Base-by-base conservation (phyloP, 2,329 filamentous ascomycete species). In the Fusarium nelsonii region DNA sequence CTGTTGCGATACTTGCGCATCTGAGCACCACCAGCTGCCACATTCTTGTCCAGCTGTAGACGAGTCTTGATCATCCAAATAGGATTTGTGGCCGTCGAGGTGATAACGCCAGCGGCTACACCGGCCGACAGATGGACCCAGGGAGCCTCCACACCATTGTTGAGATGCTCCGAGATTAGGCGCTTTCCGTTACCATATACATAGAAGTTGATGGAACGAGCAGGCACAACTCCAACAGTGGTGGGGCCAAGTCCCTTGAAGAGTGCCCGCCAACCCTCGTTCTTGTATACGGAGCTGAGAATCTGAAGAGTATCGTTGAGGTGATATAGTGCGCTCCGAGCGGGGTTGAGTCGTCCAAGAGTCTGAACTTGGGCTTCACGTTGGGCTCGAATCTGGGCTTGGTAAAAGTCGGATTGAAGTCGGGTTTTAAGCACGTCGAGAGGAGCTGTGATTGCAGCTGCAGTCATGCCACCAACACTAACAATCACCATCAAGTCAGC, bases 31-130 rank as follows among this genome's bases (percentile, higher is more conserved):
- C 82, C 87, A 72, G 88, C 87, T 16, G 91, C 91, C 53, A 89
- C 87, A 76, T 92, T 92, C 83, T 94, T 97, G 82, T 98, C 94
- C 34, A 98, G 87, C 81, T 98, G 94, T 73, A 98, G 79, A 33
- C 94, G 86, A 40, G 94, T 98, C 85, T 98, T 98, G 76, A 98
- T 89, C 68, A 98, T 87, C 94, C 94, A 98, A 75, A 98, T 97
- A 2, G 94, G 94, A 79, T 97, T 97, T 37, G 94, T 98, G 23
- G 91, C 92, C 1, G 95, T 97, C 46, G 92, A 92, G 0, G 95
- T 97, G 8, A 91, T 90, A 43, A 97, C 87, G 3, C 94, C 94
- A 1, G 94, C 94, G 16, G 87, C 84, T 2, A 92, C 88, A 7
- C 92, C 94, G 2, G 93, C 90, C 46, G 87, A 83, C 10, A 97